Percentiles rank a stretch among this genome's conserved stretches.
These are phyloP conservation scores for Lachancea sp. DNA, from an alignment of 805 yeast genomes.

Conservation along the genomic window DNA sequence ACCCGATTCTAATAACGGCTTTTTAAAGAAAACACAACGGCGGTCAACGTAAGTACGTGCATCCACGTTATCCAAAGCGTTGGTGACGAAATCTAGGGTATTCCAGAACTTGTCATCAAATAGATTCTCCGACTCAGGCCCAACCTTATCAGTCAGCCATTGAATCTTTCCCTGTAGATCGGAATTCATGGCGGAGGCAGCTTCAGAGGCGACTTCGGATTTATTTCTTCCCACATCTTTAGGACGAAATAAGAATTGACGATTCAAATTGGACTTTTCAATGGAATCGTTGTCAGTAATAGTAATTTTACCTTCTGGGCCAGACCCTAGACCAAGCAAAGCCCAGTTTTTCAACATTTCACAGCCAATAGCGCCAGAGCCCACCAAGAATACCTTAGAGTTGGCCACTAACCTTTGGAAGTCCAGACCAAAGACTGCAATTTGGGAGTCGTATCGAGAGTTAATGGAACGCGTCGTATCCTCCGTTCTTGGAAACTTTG, in stretches of 20 bases:
- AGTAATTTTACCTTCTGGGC: slow-evolving; percentile 74
- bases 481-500: slow-evolving; percentile 54
- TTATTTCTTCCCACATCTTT: slow-evolving; percentile 89
- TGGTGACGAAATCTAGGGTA: slow-evolving; percentile 79
- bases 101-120: slow-evolving; percentile 86
- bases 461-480: slow-evolving; percentile 69
- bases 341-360: slow-evolving; percentile 99
- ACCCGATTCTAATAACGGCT: slow-evolving; percentile 91
- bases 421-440: slow-evolving; percentile 84
- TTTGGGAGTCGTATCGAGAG: slow-evolving; percentile 88
- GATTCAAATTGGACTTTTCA: slow-evolving; percentile 90
- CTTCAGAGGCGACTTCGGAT: slow-evolving; percentile 83
- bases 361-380: slow-evolving; percentile 98
- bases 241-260: slow-evolving; percentile 93
- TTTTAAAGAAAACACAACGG: slow-evolving; percentile 87
- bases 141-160: slow-evolving; percentile 79
- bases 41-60: slow-evolving; percentile 97
- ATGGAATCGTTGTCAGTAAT: slow-evolving; percentile 94
- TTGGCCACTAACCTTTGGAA: slow-evolving; percentile 71
- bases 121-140: slow-evolving; percentile 83
- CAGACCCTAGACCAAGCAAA: slow-evolving; percentile 88
- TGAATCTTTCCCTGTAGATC: slow-evolving; percentile 72
- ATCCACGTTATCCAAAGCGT: slow-evolving; percentile 95
- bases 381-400: slow-evolving; percentile 82
- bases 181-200: slow-evolving; percentile 82